Evolutionary conservation across 108 stramenopile species (phyloP).

Genomic region (Aurantiochytrium sp.): DNA sequence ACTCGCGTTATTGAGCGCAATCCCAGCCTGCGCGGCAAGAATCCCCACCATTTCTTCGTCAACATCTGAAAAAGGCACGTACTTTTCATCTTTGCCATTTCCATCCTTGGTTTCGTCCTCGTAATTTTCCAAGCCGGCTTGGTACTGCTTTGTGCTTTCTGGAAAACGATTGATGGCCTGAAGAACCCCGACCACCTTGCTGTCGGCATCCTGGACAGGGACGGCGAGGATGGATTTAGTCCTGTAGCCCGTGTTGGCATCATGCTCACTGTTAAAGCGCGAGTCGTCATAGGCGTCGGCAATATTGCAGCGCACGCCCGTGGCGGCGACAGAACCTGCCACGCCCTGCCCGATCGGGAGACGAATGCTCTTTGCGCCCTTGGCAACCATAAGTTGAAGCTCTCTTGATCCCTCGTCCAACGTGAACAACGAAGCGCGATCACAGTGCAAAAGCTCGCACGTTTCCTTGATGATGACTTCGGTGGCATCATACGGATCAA

Average conservation of each 20-base stretch:
- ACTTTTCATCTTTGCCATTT: not conserved
- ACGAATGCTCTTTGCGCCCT: slow-evolving; percentile 32
- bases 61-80: slow-evolving; percentile 19
- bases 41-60: slow-evolving; percentile 25
- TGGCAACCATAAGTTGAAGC: slow-evolving; percentile 34
- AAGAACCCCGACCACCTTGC: slow-evolving; percentile 39
- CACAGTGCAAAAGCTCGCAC: slow-evolving; percentile 22
- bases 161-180: slow-evolving; percentile 28
- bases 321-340: slow-evolving; percentile 36
- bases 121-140: slow-evolving; percentile 1
- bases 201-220: slow-evolving; percentile 34
- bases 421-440: slow-evolving; percentile 39
- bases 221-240: slow-evolving; percentile 45
- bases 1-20: slow-evolving; percentile 46
- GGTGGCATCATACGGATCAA: slow-evolving; percentile 30
- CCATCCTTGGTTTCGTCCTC: not conserved
- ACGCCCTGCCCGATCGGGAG: slow-evolving; percentile 42
- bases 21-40: slow-evolving; percentile 41
- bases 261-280: slow-evolving; percentile 28
- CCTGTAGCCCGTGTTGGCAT: slow-evolving; percentile 44
- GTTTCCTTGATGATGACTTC: slow-evolving; percentile 26
- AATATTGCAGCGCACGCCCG: slow-evolving; percentile 26
- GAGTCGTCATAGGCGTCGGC: slow-evolving; percentile 38
- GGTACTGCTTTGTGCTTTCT: not conserved
- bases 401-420: slow-evolving; percentile 1